Percentiles rank a stretch among this genome's conserved stretches.
phyloP scores from a whole-genome alignment of 371 early-diverging fungal species.

The Apophysomyces elegans region DNA sequence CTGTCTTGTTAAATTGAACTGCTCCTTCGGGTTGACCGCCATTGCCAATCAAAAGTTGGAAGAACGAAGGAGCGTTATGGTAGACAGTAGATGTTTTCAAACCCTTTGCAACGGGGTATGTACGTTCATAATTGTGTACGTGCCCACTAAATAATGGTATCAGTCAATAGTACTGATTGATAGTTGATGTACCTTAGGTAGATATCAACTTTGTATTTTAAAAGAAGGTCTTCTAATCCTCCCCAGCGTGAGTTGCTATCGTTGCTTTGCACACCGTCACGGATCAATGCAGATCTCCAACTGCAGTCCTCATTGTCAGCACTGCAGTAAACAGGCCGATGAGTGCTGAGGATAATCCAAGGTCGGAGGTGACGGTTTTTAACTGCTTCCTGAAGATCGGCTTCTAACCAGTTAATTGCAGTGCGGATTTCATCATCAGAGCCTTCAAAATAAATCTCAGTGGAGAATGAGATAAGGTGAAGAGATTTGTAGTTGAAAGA shows the following conservation, averaged over 20 bases:
- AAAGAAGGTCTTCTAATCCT: slow-evolving; percentile 23
- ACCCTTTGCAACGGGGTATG: slow-evolving; percentile 41
- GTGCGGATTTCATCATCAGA: slow-evolving; percentile 30
- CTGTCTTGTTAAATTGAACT: slow-evolving; percentile 27
- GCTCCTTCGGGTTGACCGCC: slow-evolving; percentile 43
- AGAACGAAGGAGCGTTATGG: slow-evolving; percentile 42
- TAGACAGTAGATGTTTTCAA: slow-evolving; percentile 26
- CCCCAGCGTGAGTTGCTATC: slow-evolving; percentile 18
- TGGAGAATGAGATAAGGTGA: slow-evolving; percentile 49
- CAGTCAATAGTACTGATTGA: neutral
- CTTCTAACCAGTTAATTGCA: slow-evolving; percentile 46
- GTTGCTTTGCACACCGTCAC: slow-evolving; percentile 23
- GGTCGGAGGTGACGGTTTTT: slow-evolving; percentile 33
- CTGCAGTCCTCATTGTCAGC: slow-evolving; percentile 32
- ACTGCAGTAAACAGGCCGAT: slow-evolving; percentile 46
- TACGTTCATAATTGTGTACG: slow-evolving; percentile 47
- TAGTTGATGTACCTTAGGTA: slow-evolving; percentile 22
- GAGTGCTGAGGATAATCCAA: slow-evolving; percentile 48
- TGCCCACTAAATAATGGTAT: slow-evolving; percentile 27
- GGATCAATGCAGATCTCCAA: slow-evolving; percentile 29
- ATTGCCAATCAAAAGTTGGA: slow-evolving; percentile 45
- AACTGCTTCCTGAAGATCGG: slow-evolving; percentile 40
- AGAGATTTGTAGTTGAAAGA: slow-evolving; percentile 50
- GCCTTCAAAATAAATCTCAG: slow-evolving; percentile 45
- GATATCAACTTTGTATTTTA: slow-evolving; percentile 31